Percentiles rank a stretch among this genome's conserved stretches.
These are phyloP conservation scores for Trichoderma atrobrunneum DNA, from an alignment of 2,329 filamentous ascomycete species.

Conservation along the genomic window DNA sequence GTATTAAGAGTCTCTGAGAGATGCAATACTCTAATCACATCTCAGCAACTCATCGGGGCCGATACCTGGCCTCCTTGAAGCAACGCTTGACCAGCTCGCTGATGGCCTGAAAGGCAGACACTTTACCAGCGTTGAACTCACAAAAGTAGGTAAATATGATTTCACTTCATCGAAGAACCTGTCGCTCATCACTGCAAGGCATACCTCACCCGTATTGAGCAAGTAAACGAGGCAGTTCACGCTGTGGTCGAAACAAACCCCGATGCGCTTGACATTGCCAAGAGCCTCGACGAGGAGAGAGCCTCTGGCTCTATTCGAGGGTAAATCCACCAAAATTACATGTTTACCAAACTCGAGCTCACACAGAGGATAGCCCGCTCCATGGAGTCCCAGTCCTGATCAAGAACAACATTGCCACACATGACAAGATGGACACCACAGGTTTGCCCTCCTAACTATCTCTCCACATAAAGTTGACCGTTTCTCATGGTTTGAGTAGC, in stretches of 20 bases:
- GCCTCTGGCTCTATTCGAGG: slow-evolving; percentile 28
- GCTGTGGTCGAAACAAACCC: slow-evolving; percentile 38
- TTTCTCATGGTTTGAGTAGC: slow-evolving; percentile 26
- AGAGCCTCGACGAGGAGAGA: slow-evolving; percentile 33
- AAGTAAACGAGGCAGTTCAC: slow-evolving; percentile 28
- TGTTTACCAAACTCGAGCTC: background rate
- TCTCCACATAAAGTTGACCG: too few species aligned
- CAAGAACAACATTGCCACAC: slow-evolving; percentile 64
- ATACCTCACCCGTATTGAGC: slow-evolving; percentile 28
- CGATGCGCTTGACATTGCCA: slow-evolving; percentile 34
- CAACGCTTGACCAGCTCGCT: slow-evolving; percentile 34
- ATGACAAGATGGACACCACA: slow-evolving; percentile 58
- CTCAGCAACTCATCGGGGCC: background rate
- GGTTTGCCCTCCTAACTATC: slow-evolving; percentile 15
- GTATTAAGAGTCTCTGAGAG: background rate
- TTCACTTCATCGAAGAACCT: background rate
- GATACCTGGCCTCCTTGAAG: slow-evolving; percentile 35
- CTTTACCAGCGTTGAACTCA: slow-evolving; percentile 38
- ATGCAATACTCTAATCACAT: background rate
- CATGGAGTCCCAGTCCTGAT: slow-evolving; percentile 64
- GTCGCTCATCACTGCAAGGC: slow-evolving; percentile 11
- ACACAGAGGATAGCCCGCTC: slow-evolving; percentile 37
- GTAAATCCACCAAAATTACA: background rate
- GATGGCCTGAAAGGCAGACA: slow-evolving; percentile 31
- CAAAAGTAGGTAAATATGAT: slow-evolving; percentile 22